Conservation (phyloP, 139 green algal species). For the Volvox reticuliferus region DNA sequence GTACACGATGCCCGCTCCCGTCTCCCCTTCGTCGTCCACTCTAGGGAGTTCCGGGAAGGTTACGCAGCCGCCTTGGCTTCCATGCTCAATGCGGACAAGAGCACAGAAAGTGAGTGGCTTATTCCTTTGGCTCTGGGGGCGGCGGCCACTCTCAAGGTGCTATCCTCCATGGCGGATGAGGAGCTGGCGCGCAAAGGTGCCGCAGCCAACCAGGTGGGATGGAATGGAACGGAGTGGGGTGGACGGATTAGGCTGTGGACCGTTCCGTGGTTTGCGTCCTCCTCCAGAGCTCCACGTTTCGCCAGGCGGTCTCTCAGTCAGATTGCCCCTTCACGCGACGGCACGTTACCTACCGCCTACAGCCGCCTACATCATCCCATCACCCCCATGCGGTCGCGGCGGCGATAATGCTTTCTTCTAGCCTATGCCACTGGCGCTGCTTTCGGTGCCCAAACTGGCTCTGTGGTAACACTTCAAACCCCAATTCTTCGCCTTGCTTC, state of each 20-base stretch:
- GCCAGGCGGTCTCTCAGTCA: too few relatives aligned
- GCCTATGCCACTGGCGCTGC: too few relatives aligned
- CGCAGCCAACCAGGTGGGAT: slow-evolving; percentile 35
- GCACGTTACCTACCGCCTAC: neutral
- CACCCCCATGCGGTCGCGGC: too few relatives aligned
- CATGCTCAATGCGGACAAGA: slow-evolving; percentile 28
- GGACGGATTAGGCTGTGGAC: neutral
- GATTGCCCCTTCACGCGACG: neutral
- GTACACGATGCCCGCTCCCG: too few relatives aligned
- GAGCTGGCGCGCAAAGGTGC: slow-evolving; percentile 24
- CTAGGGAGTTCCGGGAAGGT: slow-evolving; percentile 36
- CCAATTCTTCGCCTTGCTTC: too few relatives aligned
- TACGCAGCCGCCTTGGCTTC: slow-evolving; percentile 12
- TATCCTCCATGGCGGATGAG: slow-evolving; percentile 48
- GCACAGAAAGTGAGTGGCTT: slow-evolving; percentile 53
- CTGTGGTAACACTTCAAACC: too few relatives aligned
- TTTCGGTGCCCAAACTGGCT: too few relatives aligned
- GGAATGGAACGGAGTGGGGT: neutral
- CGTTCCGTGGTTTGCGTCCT: neutral
- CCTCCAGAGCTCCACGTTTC: neutral
- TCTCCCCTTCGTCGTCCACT: neutral
- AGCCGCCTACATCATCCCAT: too few relatives aligned
- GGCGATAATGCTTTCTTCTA: too few relatives aligned
- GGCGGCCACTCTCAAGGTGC: slow-evolving; percentile 45
- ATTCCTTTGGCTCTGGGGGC: slow-evolving; percentile 49